Conservation (phyloP, 306 rosid genomes). For the Myrica gale region DNA sequence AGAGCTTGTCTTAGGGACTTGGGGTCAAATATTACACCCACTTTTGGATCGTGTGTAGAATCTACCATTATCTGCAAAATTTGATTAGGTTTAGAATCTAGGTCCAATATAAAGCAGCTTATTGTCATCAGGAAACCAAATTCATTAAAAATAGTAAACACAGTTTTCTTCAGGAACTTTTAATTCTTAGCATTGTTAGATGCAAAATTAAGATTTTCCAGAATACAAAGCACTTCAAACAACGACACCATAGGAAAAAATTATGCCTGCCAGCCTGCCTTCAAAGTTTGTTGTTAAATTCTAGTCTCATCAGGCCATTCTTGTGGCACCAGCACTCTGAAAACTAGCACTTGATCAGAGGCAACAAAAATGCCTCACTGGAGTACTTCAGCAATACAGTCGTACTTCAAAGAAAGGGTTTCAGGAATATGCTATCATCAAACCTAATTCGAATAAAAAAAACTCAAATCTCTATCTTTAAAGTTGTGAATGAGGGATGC, state of each 20-base stretch:
- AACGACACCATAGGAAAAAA: not conserved
- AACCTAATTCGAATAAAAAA: not conserved
- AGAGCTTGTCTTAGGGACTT: slow-evolving; percentile 68
- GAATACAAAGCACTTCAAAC: not conserved
- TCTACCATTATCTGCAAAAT: slow-evolving; percentile 66
- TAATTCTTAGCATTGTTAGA: not conserved
- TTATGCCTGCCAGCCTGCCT: not conserved
- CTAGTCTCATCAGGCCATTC: not conserved
- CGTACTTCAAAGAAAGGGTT: not conserved
- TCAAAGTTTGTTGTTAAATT: not conserved
- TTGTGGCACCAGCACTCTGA: not conserved
- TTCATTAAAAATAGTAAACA: not conserved
- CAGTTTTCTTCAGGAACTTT: not conserved
- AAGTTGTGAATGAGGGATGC: not conserved
- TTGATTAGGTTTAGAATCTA: not conserved
- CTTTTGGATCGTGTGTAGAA: slow-evolving; percentile 66
- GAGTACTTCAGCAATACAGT: not conserved
- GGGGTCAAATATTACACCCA: slow-evolving; percentile 73
- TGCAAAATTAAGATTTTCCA: not conserved
- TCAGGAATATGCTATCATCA: not conserved
- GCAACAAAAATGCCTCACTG: not conserved
- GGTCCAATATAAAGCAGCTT: not conserved
- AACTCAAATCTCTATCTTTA: not conserved
- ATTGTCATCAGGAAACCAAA: not conserved
- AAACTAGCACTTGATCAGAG: not conserved